These are phyloP conservation scores for Harringtonia aguacate DNA, from an alignment of 2,329 filamentous ascomycete genomes.

Conservation along the genomic window DNA sequence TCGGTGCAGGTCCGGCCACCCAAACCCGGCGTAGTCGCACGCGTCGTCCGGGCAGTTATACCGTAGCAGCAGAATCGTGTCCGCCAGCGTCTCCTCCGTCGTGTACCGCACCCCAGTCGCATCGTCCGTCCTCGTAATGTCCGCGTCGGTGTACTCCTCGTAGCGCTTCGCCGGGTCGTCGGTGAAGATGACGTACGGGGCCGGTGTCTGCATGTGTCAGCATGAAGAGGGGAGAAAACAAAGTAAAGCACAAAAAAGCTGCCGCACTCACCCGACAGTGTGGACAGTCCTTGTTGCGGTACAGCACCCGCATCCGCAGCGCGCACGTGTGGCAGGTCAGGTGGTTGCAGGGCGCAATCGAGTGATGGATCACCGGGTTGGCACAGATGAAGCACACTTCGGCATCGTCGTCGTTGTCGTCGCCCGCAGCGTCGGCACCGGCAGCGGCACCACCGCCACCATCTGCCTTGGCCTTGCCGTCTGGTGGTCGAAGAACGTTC, in stretches of 20 bases:
- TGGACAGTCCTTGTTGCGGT: slow-evolving; percentile 94
- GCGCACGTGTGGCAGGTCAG: slow-evolving; percentile 94
- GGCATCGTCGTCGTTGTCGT: slow-evolving; percentile 41
- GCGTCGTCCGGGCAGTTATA: slow-evolving; percentile 88
- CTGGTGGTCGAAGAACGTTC: no score
- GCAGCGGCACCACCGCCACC: no score
- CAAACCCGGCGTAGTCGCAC: slow-evolving; percentile 71
- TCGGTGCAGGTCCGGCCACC: slow-evolving; percentile 47
- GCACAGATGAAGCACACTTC: slow-evolving; percentile 98
- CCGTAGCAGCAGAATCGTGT: slow-evolving; percentile 75
- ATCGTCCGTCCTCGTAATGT: slow-evolving; percentile 70
- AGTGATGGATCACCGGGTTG: slow-evolving; percentile 75
- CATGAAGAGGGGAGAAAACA: no score
- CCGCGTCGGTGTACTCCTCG: slow-evolving; percentile 64
- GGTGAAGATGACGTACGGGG: slow-evolving; percentile 82
- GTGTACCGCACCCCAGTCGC: slow-evolving; percentile 90
- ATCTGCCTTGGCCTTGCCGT: slow-evolving; percentile 2
- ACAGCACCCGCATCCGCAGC: slow-evolving; percentile 79
- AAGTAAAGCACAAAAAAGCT: no score
- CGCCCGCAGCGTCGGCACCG: no score
- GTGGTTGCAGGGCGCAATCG: slow-evolving; percentile 91
- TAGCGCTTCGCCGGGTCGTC: slow-evolving; percentile 73
- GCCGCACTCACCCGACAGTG: slow-evolving; percentile 67
- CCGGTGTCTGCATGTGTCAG: slow-evolving; percentile 37
- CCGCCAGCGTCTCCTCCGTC: slow-evolving; percentile 78